Evolutionary conservation across 192 early-diverging fungal species (phyloP).

Genomic region (Rhizophlyctis rosea): DNA sequence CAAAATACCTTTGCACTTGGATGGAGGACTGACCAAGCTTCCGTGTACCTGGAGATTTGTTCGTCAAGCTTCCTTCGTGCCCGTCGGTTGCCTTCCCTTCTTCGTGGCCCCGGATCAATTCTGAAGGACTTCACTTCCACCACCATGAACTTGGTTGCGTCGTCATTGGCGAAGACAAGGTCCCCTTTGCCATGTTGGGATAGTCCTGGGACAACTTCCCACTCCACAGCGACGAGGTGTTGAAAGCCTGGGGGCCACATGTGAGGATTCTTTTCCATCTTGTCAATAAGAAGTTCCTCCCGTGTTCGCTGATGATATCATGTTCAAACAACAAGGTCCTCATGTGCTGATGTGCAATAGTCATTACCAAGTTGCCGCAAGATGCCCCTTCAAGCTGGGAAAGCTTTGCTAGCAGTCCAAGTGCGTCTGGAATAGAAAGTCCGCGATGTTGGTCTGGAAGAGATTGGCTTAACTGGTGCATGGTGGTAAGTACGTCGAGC

Average conservation of each 20-base stretch:
- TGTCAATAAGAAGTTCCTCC: too few relatives aligned
- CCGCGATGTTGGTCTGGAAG: too few relatives aligned
- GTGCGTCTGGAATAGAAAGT: too few relatives aligned
- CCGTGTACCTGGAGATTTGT: slow-evolving; percentile 5
- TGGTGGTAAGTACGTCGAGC: too few relatives aligned
- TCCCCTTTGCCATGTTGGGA: slow-evolving; percentile 18
- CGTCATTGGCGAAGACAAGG: slow-evolving; percentile 7
- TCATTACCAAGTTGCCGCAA: too few relatives aligned
- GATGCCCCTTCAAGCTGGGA: too few relatives aligned
- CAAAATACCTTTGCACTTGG: neutral
- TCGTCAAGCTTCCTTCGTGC: slow-evolving; percentile 6
- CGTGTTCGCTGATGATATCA: too few relatives aligned
- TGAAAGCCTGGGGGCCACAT: slow-evolving; percentile 4
- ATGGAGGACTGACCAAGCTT: slow-evolving; percentile 5
- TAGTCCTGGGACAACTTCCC: neutral
- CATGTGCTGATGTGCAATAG: too few relatives aligned
- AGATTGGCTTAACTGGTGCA: too few relatives aligned
- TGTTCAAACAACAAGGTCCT: too few relatives aligned
- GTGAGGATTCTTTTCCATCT: too few relatives aligned
- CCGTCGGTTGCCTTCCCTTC: neutral
- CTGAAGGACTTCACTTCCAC: slow-evolving; percentile 5
- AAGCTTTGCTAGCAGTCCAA: too few relatives aligned
- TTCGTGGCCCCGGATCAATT: neutral
- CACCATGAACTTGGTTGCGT: slow-evolving; percentile 1
- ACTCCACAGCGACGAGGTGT: neutral